Evolutionary conservation across 192 early-diverging fungal genomes (phyloP).

Genomic region (Gonapodya prolifera): DNA sequence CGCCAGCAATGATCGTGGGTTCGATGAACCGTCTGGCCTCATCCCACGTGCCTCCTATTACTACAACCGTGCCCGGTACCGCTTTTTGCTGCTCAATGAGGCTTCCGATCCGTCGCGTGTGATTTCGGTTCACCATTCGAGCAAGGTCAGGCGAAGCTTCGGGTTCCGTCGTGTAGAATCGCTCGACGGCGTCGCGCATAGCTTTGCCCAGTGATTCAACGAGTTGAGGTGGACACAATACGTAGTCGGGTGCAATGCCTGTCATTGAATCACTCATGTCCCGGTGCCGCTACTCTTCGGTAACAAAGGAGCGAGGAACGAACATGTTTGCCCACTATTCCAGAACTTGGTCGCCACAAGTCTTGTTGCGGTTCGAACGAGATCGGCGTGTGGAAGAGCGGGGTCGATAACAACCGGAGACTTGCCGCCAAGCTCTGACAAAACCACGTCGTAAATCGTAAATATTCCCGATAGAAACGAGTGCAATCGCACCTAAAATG

Average conservation of each 20-base stretch:
- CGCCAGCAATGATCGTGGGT: conserved; percentile 70
- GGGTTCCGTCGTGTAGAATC: conserved; percentile 37
- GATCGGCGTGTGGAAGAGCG: conserved; percentile 25
- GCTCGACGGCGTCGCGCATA: conserved; percentile 24
- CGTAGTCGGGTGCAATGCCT: conserved; percentile 79
- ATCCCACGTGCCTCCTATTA: conserved; percentile 41
- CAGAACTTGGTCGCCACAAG: conserved; percentile 68
- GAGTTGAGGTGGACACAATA: conserved; percentile 49
- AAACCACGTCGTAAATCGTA: neutral
- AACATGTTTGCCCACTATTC: conserved; percentile 73
- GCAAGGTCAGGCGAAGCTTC: conserved; percentile 36
- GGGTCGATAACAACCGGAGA: conserved; percentile 45
- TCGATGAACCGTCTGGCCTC: conserved; percentile 54
- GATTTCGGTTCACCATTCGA: conserved; percentile 58
- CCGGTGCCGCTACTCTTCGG: neutral
- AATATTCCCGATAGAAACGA: neutral
- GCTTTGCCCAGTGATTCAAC: conserved; percentile 43
- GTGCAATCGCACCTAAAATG: conserved; percentile 31
- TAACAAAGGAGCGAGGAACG: neutral
- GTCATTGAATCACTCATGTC: conserved; percentile 10
- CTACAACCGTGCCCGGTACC: conserved; percentile 19
- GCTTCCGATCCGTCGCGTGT: conserved; percentile 50
- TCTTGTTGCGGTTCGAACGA: conserved; percentile 50
- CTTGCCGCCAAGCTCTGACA: conserved; percentile 82
- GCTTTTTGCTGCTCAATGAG: conserved; percentile 32